Conservation (phyloP, 1,284 basidiomycete genomes). For the Ustilago loliicola region DNA sequence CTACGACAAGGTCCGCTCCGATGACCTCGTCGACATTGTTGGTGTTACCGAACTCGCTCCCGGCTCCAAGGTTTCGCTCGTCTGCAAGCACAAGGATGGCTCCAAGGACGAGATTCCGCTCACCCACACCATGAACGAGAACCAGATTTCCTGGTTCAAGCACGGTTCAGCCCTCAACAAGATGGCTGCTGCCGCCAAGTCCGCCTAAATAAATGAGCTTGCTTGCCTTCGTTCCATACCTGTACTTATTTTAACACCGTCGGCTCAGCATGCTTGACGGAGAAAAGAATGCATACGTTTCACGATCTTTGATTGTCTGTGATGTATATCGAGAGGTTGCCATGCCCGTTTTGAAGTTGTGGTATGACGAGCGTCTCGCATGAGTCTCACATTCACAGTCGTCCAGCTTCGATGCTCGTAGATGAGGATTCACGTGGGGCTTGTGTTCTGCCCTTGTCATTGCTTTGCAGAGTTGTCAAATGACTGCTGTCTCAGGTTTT, state of each 20-base stretch:
- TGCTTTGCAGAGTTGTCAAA: too few species aligned
- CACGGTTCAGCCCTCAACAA: conserved; percentile 68
- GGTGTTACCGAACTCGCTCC: conserved; percentile 67
- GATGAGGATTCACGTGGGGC: too few species aligned
- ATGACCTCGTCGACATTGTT: conserved; percentile 65
- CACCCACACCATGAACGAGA: conserved; percentile 68
- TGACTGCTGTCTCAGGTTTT: too few species aligned
- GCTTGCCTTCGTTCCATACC: conserved; percentile 13
- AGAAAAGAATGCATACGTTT: conserved; percentile 20
- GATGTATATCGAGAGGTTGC: not conserved
- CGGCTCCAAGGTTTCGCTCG: conserved; percentile 63
- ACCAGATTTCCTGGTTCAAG: conserved; percentile 70
- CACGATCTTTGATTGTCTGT: not conserved
- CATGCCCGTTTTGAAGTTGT: not conserved
- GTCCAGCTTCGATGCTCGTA: too few species aligned
- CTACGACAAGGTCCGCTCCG: conserved; percentile 68
- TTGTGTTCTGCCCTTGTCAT: too few species aligned
- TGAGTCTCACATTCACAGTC: too few species aligned
- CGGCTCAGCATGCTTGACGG: conserved; percentile 27
- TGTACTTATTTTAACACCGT: conserved; percentile 33
- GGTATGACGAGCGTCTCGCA: not conserved
- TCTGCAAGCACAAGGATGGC: conserved; percentile 68
- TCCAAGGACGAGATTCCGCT: conserved; percentile 66
- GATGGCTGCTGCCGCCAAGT: conserved; percentile 64
- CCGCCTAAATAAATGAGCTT: conserved; percentile 30